A percentile compares a stretch with the other conserved stretches of the same genome.
Evolutionary conservation across 106 monocot genomes (phyloP).

Genomic region (Vanilla planifolia): DNA sequence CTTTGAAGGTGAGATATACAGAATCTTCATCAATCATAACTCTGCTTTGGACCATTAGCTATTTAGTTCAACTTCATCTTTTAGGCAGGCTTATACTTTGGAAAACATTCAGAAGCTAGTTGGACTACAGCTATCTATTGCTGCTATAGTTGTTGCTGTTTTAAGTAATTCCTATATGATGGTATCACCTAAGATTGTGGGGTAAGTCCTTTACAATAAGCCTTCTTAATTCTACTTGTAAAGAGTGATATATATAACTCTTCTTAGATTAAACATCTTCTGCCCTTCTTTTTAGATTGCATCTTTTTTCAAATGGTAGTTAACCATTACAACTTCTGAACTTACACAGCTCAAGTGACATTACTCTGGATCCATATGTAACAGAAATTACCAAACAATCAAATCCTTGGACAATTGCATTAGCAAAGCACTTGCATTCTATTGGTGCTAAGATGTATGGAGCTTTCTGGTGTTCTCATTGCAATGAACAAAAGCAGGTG

Average conservation of each 20-base stretch:
- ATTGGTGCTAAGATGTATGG: conserved; percentile 99
- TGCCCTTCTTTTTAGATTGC: neutral
- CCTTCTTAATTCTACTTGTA: neutral
- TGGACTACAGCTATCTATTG: conserved; percentile 63
- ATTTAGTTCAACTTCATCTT: neutral
- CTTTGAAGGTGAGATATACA: conserved; percentile 42
- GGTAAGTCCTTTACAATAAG: conserved; percentile 22
- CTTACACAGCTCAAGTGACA: conserved; percentile 38
- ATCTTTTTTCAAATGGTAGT: neutral
- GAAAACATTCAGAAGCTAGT: conserved; percentile 54
- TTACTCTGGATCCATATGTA: conserved; percentile 67
- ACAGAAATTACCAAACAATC: conserved; percentile 74
- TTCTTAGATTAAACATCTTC: neutral
- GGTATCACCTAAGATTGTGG: conserved; percentile 20
- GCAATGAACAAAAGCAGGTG: conserved; percentile 95
- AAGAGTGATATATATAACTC: neutral
- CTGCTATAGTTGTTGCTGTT: conserved; percentile 51
- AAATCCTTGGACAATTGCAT: conserved; percentile 65
- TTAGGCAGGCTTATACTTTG: conserved; percentile 52
- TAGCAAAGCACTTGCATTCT: conserved; percentile 75
- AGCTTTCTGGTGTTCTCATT: conserved; percentile 99
- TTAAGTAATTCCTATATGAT: conserved; percentile 65
- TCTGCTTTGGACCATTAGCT: neutral
- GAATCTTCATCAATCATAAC: neutral
- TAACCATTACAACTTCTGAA: neutral